Conservation (phyloP, 108 stramenopile genomes). For the Cyclotella sp. region DNA sequence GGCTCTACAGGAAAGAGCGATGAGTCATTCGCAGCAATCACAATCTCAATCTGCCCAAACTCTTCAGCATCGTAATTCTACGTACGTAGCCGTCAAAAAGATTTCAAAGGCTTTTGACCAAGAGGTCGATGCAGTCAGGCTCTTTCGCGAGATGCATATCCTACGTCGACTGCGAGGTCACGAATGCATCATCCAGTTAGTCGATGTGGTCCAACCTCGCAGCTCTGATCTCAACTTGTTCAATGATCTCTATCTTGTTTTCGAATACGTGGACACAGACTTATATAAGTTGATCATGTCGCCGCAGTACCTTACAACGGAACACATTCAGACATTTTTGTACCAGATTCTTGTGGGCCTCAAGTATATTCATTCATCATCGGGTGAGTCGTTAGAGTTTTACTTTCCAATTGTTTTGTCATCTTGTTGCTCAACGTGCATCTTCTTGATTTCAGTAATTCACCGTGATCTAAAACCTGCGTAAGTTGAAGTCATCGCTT, state of each 20-base stretch:
- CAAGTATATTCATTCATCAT: slow-evolving; percentile 92
- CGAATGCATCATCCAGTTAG: slow-evolving; percentile 90
- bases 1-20: slow-evolving; percentile 13
- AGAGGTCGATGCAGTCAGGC: slow-evolving; percentile 88
- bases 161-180: slow-evolving; percentile 86
- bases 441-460: slow-evolving; percentile 66
- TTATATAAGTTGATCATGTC: slow-evolving; percentile 98
- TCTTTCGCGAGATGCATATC: slow-evolving; percentile 95
- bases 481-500: slow-evolving; percentile 26
- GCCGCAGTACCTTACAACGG: slow-evolving; percentile 96
- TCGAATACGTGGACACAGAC: slow-evolving; percentile 97
- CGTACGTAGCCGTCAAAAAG: slow-evolving; percentile 94
- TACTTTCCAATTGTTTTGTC: not conserved
- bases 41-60: slow-evolving; percentile 3
- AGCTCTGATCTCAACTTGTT: slow-evolving; percentile 74
- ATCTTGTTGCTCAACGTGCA: not conserved
- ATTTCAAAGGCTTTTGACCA: slow-evolving; percentile 95
- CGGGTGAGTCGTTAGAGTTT: slow-evolving; percentile 27
- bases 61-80: slow-evolving; percentile 36
- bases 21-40: slow-evolving; percentile 1
- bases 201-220: slow-evolving; percentile 90
- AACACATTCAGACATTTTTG: slow-evolving; percentile 97
- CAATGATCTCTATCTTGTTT: slow-evolving; percentile 92
- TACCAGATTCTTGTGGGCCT: slow-evolving; percentile 97
- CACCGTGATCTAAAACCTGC: slow-evolving; percentile 88